phyloP scores from a whole-genome alignment of 306 rosid genomes.

The Vicia faba region DNA sequence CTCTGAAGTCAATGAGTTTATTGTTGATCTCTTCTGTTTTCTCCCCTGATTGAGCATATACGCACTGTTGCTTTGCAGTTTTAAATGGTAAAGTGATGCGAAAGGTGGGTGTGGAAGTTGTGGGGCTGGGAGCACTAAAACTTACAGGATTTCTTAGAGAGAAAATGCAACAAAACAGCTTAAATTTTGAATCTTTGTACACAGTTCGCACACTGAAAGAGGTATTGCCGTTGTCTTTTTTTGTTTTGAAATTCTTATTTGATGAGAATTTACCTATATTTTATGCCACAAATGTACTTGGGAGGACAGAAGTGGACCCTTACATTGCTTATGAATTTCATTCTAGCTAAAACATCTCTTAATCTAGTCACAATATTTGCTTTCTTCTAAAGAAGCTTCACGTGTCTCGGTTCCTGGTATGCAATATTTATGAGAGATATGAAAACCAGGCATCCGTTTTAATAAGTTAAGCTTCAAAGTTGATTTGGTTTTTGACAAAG shows the following conservation, averaged over 20 bases:
- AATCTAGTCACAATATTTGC: slow-evolving; percentile 9
- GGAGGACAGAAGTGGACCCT: slow-evolving; percentile 24
- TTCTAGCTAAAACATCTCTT: slow-evolving; percentile 3
- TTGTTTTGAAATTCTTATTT: slow-evolving; percentile 19
- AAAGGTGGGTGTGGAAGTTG: slow-evolving; percentile 87
- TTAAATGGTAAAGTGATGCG: slow-evolving; percentile 86
- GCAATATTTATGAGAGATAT: neutral
- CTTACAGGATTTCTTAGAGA: slow-evolving; percentile 85
- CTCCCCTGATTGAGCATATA: slow-evolving; percentile 17
- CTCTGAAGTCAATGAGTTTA: slow-evolving; percentile 30
- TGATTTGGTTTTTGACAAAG: neutral
- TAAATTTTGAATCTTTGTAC: slow-evolving; percentile 64
- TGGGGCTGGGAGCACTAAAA: slow-evolving; percentile 88
- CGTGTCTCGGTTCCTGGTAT: neutral
- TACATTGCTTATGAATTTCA: slow-evolving; percentile 7
- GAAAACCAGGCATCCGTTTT: neutral
- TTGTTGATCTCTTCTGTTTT: slow-evolving; percentile 1
- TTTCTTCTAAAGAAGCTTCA: neutral
- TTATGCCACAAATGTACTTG: slow-evolving; percentile 16
- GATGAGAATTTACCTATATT: slow-evolving; percentile 29
- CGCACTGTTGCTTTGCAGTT: slow-evolving; percentile 52
- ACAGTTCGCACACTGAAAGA: slow-evolving; percentile 83
- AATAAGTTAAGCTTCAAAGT: neutral
- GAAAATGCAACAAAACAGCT: slow-evolving; percentile 71
- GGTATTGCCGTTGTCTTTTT: slow-evolving; percentile 45